Evolutionary conservation across 2,329 filamentous ascomycete species (phyloP), one percentile per base, ranked within the genome.

Genomic region (Cladophialophora yegresii): DNA sequence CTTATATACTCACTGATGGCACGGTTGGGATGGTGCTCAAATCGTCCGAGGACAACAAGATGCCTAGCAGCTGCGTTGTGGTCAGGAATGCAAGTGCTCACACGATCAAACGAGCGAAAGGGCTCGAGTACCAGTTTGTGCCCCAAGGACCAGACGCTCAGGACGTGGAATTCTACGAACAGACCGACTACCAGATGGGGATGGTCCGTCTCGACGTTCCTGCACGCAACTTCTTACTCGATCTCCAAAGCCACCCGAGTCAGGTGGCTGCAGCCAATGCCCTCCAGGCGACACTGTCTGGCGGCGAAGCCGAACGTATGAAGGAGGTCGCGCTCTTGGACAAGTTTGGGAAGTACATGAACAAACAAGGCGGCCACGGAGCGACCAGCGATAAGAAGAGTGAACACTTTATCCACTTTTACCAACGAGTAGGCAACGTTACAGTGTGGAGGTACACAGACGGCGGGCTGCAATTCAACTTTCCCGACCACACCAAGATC

Each of bases 311-410:
- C 1, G 79, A 82, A 65, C 81, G 82, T 66, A 75, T 81, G 66
- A 81, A 80, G 69, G 76, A 79, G 23, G 75, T 83, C 33, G 79
- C 77, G 56, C 71, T 82, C 8, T 78, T 81, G 49, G 79, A 81
- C 66, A 80, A 82, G 60, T 82, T 83, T 62, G 81, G 79, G 22
- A 81, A 81, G 69, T 82, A 82, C 62, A 82, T 83, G 81, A 80
- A 81, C 65, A 79, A 80, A 12, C 73, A 81, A 54, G 78, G 77
- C 30, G 76, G 78, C 63, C 74, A 76, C 67, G 77, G 74, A 1
- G 77, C 78, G 32, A 74, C 65, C n/a, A 36, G 70, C 32, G 70
- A 67, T 45, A 67, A 6, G 56, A 72, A 67, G n/a, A 73, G 73
- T 13, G 72, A 72, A 5, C 77, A 78, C 28, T 81, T 79, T 64